Base-by-base conservation (phyloP, 2,329 filamentous ascomycete genomes). In the Calonectria honghensis region DNA sequence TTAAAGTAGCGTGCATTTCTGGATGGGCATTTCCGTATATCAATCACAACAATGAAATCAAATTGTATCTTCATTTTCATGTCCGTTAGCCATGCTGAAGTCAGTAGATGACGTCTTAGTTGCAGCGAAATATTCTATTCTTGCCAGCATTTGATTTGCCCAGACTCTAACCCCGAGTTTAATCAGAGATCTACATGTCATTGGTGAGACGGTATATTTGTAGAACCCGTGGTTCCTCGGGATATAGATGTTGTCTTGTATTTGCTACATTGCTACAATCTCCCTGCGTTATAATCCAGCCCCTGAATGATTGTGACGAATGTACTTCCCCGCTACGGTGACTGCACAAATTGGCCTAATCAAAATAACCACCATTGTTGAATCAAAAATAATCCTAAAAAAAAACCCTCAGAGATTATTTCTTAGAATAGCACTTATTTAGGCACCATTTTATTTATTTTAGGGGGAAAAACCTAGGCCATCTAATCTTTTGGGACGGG, bases 1-100 rank as follows among this genome's bases (percentile, higher is more conserved):
- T 50, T 68, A 69, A 66, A 70, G 72, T 75, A 76, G 76, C 74
- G 74, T 75, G 66, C 71, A 57, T 64, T 52, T 63, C 16, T 27
- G 52, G 39, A 31, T 59, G 31, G 66, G 59, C 50, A 14, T 39
- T 61, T 61, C 32, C 7, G 16, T 61, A 61, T 32, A 61, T 61
- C 32, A 61, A 61, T 61, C 32, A 39, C 27, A 61, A n/a, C 57
- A 61, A 61, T 39, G n/a, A 61, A 61, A 61, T 35, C 54, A 61
- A 39, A 61, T 37, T 61, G 57, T 61, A 61, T 16, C 11, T 35
- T 61, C 57, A 39, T 11, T 59, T 18, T 27, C 37, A 5, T 32
- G 32, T 61, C 20, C 11, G 13, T 61, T 3, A 37, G 57, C 24
- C 32, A 18, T 27, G 35, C 35, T 37, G 32, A 24, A 61, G 35